Base-by-base conservation (phyloP, 1,284 basidiomycete genomes). In the Apiotrichum sp. region DNA sequence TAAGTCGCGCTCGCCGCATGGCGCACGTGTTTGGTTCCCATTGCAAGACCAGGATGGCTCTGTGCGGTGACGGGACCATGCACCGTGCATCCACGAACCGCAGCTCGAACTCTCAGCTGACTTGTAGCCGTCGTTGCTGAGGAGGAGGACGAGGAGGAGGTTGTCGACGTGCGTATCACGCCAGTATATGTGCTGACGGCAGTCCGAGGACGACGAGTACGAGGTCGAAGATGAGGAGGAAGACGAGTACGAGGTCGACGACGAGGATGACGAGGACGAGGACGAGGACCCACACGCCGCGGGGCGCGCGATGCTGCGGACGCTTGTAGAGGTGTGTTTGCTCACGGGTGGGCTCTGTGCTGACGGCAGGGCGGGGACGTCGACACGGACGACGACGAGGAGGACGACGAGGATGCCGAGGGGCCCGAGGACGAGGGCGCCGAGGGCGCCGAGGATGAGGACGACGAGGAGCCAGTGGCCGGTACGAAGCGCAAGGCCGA, bases 171-270 rank as follows among this genome's bases (percentile, higher is more conserved):
- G 16, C 13, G 22, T 22, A 22, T 22, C 22, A 22, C 22, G 22
- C 22, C 22, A 22, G 22, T 22, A 22, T 22, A 22, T 22, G 22
- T 22, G 22, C 22, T 22, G 22, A 22, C 22, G 22, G 22, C 22
- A 58, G 50, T 35, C 34, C 43, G 55, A 52, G 38, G 59, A 50
- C 14, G 59, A 50, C 31, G 55, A 55, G 31, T 56, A 54, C 38
- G 59, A 59, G 33, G 57, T 63, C 38, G 61, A 65, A 11, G 58
- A 62, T 16, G 54, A 57, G 3, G 56, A 62, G 31, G 59, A 58
- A 10, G 53, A 57, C 36, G 52, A 50, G 7, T 51, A 53, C 14
- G 53, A 50, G 4, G 50, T 44, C 2, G 62, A 48, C 4, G 54
- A 56, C 22, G 55, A 57, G 1, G 57, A 55, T 1, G 57, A 58